phyloP scores from a whole-genome alignment of 2,329 filamentous ascomycete genomes.

The Myotisia sp. region DNA sequence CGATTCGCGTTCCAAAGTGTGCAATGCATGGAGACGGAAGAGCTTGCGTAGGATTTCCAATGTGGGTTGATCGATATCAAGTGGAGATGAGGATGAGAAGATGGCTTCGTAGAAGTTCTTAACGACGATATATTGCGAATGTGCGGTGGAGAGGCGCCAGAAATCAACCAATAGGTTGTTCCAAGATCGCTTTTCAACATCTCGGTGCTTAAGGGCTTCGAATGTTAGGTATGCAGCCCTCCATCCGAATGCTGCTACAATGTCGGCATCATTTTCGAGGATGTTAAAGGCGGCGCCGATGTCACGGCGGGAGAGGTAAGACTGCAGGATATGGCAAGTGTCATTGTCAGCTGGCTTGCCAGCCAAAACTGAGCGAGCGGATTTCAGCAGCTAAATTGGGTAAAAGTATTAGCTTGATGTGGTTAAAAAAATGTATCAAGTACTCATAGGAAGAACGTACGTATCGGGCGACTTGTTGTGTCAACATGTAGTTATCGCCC shows the following conservation, averaged over 20 bases:
- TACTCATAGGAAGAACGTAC: slow-evolving; percentile 23
- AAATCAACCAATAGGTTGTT: slow-evolving; percentile 66
- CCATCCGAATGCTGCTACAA: slow-evolving; percentile 64
- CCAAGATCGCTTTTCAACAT: slow-evolving; percentile 62
- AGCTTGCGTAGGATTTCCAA: slow-evolving; percentile 48
- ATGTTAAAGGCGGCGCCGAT: slow-evolving; percentile 61
- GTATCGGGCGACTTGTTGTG: slow-evolving; percentile 63
- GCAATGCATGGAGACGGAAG: slow-evolving; percentile 50
- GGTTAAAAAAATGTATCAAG: background rate
- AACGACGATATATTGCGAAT: slow-evolving; percentile 63
- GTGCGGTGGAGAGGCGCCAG: slow-evolving; percentile 59
- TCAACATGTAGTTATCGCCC: slow-evolving; percentile 72
- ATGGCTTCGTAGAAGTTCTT: slow-evolving; percentile 66
- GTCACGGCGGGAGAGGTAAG: slow-evolving; percentile 51
- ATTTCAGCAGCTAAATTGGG: slow-evolving; percentile 49
- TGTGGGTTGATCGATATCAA: slow-evolving; percentile 41
- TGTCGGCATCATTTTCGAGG: slow-evolving; percentile 53
- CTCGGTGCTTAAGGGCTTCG: slow-evolving; percentile 58
- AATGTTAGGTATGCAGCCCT: slow-evolving; percentile 60
- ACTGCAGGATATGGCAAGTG: slow-evolving; percentile 51
- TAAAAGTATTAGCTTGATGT: background rate
- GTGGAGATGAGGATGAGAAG: slow-evolving; percentile 33
- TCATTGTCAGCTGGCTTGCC: slow-evolving; percentile 53
- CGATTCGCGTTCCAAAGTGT: slow-evolving; percentile 55
- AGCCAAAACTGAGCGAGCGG: slow-evolving; percentile 54